Conservation (phyloP, 345 rosid species). For the Salix caprea region DNA sequence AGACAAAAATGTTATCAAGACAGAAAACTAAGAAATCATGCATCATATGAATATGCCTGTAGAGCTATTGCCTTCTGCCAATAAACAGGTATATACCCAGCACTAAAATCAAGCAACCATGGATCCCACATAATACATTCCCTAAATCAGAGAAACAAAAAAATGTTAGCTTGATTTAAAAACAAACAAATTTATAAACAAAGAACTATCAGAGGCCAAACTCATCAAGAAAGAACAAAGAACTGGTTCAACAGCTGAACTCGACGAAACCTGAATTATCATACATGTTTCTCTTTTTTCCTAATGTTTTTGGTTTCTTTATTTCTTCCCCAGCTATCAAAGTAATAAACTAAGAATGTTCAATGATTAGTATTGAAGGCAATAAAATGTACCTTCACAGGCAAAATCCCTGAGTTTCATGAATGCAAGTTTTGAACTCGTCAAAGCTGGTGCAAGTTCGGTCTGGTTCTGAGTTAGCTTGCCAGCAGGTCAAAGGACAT, state of each 20-base stretch:
- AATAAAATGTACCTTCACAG: conserved; percentile 7
- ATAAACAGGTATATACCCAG: not conserved
- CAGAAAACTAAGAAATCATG: too few relatives aligned
- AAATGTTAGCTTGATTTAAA: not conserved
- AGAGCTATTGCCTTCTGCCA: not conserved
- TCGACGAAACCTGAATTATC: not conserved
- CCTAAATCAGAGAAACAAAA: not conserved
- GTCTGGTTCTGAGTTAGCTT: not conserved
- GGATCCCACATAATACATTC: not conserved
- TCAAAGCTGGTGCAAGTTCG: conserved; percentile 5
- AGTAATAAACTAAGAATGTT: not conserved
- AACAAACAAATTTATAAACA: not conserved
- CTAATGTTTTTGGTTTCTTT: not conserved
- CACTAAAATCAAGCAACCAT: not conserved
- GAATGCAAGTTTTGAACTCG: not conserved
- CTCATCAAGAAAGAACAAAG: not conserved
- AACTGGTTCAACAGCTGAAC: not conserved
- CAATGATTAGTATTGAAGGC: not conserved
- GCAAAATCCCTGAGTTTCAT: conserved; percentile 4
- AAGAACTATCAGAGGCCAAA: not conserved
- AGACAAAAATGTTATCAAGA: too few relatives aligned
- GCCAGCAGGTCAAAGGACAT: not conserved
- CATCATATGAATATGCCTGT: too few relatives aligned
- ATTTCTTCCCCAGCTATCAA: not conserved
- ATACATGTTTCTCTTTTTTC: not conserved